phyloP scores from a whole-genome alignment of 139 green algal species.

The Mesostigma viride region DNA sequence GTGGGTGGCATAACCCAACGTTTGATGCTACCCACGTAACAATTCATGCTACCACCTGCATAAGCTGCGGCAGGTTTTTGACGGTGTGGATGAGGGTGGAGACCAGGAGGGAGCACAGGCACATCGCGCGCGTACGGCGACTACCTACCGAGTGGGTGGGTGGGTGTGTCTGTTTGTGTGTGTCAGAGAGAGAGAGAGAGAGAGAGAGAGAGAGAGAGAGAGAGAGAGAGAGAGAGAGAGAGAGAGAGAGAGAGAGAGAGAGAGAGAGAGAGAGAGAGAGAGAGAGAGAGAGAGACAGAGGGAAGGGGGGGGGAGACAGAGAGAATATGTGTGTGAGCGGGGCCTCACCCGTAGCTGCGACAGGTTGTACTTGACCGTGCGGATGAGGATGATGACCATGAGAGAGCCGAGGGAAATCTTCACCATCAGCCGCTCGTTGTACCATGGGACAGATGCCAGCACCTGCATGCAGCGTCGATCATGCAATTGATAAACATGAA shows the following conservation, averaged over 20 bases:
- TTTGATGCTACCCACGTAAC: too few species aligned
- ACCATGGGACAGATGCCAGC: conserved; percentile 52
- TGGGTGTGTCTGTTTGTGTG: background rate
- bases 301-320: background rate
- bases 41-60: too few species aligned
- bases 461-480: too few species aligned
- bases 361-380: conserved; percentile 56
- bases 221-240: conserved; percentile 5
- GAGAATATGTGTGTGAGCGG: background rate
- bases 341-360: conserved; percentile 32
- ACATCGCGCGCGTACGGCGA: background rate
- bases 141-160: background rate
- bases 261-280: conserved; percentile 5
- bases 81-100: background rate
- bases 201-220: conserved; percentile 5
- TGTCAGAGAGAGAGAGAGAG: background rate
- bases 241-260: conserved; percentile 6
- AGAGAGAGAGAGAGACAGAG: conserved; percentile 4
- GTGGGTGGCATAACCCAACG: too few species aligned
- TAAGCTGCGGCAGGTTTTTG: too few species aligned
- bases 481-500: too few species aligned
- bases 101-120: background rate
- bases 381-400: conserved; percentile 62
- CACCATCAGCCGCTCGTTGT: conserved; percentile 51
- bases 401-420: conserved; percentile 57